A percentile compares a stretch with the other conserved stretches of the same genome.
Conservation (phyloP, 352 stramenopile genomes). For the Pythium dissotocum region DNA sequence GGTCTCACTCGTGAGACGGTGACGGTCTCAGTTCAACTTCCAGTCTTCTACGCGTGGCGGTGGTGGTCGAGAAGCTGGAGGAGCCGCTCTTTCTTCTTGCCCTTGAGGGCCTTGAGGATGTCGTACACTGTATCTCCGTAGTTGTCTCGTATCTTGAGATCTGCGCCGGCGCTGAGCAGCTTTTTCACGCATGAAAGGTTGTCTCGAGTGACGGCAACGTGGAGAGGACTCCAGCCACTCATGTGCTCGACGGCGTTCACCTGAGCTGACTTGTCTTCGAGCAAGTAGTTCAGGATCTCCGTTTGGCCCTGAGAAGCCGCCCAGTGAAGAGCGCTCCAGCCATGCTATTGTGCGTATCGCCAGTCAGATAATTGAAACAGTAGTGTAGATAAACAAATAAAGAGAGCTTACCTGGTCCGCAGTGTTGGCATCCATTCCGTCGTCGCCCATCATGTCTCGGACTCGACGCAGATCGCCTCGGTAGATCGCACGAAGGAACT, state of each 20-base stretch:
- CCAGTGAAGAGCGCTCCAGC: constrained; percentile 80
- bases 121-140: constrained; percentile 60
- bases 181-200: constrained; percentile 44
- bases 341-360: constrained; percentile 40
- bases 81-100: constrained; percentile 46
- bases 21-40: background rate
- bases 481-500: constrained; percentile 68
- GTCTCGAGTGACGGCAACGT: constrained; percentile 62
- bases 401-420: constrained; percentile 57
- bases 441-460: constrained; percentile 50
- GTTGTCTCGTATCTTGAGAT: constrained; percentile 39
- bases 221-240: constrained; percentile 68
- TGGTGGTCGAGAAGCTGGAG: constrained; percentile 43
- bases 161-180: constrained; percentile 46
- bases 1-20: constrained; percentile 31
- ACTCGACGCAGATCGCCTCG: constrained; percentile 51
- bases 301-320: constrained; percentile 63
- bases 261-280: constrained; percentile 36
- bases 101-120: constrained; percentile 36
- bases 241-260: constrained; percentile 71
- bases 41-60: constrained; percentile 8
- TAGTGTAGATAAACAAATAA: constrained; percentile 4
- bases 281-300: constrained; percentile 49
- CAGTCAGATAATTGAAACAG: background rate
- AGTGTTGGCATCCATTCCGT: constrained; percentile 45